A percentile compares a stretch with the other conserved stretches of the same genome.
Conservation (phyloP, 768 basidiomycete species). For the Mycena chlorophos region DNA sequence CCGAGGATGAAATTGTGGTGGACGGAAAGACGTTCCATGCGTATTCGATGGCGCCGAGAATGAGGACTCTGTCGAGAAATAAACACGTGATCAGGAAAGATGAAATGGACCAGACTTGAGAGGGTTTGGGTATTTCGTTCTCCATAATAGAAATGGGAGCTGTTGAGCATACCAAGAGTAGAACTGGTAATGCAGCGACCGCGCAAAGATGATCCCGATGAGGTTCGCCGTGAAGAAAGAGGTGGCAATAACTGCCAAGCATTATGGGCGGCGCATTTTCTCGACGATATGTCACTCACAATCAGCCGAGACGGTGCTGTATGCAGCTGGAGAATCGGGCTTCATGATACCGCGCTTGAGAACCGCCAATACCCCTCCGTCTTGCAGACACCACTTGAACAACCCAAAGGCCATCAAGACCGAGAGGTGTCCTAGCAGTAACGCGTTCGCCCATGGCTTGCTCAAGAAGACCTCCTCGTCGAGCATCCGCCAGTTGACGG, state of each 20-base stretch:
- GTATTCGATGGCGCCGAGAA: constrained; percentile 72
- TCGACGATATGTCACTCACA: constrained; percentile 48
- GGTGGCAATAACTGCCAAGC: constrained; percentile 66
- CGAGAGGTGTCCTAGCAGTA: constrained; percentile 67
- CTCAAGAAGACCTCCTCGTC: constrained; percentile 76
- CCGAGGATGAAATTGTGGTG: constrained; percentile 60
- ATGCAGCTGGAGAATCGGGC: constrained; percentile 51
- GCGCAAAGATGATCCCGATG: constrained; percentile 87
- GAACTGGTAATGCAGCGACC: constrained; percentile 97
- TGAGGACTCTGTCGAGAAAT: constrained; percentile 46
- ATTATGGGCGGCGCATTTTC: constrained; percentile 15
- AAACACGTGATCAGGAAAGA: constrained; percentile 8
- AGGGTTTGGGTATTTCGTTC: constrained; percentile 60
- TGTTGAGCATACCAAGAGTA: constrained; percentile 97
- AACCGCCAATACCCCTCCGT: constrained; percentile 65
- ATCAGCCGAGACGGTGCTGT: constrained; percentile 52
- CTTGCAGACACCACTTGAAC: constrained; percentile 71
- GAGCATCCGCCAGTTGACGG: constrained; percentile 95
- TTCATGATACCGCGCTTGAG: constrained; percentile 53
- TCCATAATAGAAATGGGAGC: constrained; percentile 79
- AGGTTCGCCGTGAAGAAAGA: constrained; percentile 89
- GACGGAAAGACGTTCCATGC: constrained; percentile 90
- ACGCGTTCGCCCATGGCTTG: constrained; percentile 52
- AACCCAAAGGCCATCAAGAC: constrained; percentile 66
- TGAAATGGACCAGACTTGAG: constrained; percentile 49